Evolutionary conservation across 2,329 filamentous ascomycete genomes (phyloP), one percentile per base, ranked within the genome.

Genomic region (Aspergillus jensenii): DNA sequence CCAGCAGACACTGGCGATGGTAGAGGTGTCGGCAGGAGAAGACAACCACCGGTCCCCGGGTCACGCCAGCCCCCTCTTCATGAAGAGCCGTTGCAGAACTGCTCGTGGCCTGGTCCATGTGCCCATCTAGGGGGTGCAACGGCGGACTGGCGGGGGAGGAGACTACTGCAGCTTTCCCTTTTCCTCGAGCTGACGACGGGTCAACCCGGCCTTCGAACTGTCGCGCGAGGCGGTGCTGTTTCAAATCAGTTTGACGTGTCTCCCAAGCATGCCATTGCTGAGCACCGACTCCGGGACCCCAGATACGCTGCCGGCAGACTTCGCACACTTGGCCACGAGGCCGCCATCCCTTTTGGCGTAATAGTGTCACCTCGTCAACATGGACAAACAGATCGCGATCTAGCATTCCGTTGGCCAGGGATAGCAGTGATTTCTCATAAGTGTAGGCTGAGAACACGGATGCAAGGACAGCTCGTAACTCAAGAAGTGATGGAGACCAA

Each of bases 361-460:
- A 82, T 54, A 84, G 81, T 7, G 90, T 86, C 5, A 91, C 88
- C 65, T 90, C 84, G 44, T 87, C 81, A 37, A 99, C 91, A 62
- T 90, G 89, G 41, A 89, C 84, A 68, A 98, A 99, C 6, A 96
- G 82, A 67, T 95, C 95, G 65, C 91, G 88, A 62, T 96, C 93
- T 0, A 99, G 81, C 56, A 99, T 86, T 4, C 89, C 84, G 71
- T 93, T 96, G 0, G 95, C 91, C 3, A 99, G 84, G 2, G 84
- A 82, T 19, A 99, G 82, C 15, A 99, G 90, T 0, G 90, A 93
- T 72, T 93, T 90, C 74, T 99, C 95, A 71, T 98, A 97, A 0
- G 92, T 89, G 71, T 99, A 99, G 0, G 95, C 93, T 0, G 93
- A 87, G 76, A 99, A 98, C 55, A 99, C 93, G 12, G 93, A 95